These are phyloP conservation scores for Microcos paniculata DNA, from an alignment of 345 rosid genomes.

Conservation along the genomic window DNA sequence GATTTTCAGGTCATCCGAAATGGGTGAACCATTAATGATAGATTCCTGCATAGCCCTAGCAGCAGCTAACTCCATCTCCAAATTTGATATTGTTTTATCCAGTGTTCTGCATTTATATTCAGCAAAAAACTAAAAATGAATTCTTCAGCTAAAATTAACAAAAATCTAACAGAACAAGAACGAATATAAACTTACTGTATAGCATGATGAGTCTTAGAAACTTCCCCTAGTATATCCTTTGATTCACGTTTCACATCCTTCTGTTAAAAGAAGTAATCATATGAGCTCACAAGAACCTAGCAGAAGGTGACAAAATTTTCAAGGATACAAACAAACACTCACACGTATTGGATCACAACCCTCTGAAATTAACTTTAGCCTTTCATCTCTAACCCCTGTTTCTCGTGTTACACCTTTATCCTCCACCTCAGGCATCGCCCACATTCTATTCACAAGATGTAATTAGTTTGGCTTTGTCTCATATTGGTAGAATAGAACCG, in stretches of 20 bases:
- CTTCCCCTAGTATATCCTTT: slow-evolving; percentile 54
- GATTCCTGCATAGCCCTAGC: slow-evolving; percentile 72
- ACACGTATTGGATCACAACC: slow-evolving; percentile 71
- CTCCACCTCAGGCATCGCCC: slow-evolving; percentile 87
- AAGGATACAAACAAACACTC: slow-evolving; percentile 24
- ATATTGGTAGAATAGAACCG: not conserved
- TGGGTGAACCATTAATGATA: slow-evolving; percentile 58
- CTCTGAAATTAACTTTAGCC: slow-evolving; percentile 56
- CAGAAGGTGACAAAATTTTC: not conserved
- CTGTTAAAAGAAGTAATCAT: slow-evolving; percentile 21
- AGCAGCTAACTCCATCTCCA: slow-evolving; percentile 82
- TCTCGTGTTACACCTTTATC: slow-evolving; percentile 43
- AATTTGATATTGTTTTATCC: slow-evolving; percentile 68
- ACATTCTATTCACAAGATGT: slow-evolving; percentile 51
- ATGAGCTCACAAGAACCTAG: not conserved
- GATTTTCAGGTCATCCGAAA: slow-evolving; percentile 42
- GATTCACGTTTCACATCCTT: slow-evolving; percentile 52
- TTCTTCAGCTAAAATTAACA: not conserved
- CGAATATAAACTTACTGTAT: slow-evolving; percentile 44
- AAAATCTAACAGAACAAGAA: not conserved
- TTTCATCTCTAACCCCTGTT: slow-evolving; percentile 41
- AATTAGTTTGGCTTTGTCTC: slow-evolving; percentile 14
- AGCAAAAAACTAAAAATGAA: slow-evolving; percentile 15
- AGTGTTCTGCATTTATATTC: slow-evolving; percentile 42
- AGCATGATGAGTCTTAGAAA: slow-evolving; percentile 61